Base-by-base conservation (phyloP, 1,139 yeast genomes). In the Scheffersomyces parashehatae region DNA sequence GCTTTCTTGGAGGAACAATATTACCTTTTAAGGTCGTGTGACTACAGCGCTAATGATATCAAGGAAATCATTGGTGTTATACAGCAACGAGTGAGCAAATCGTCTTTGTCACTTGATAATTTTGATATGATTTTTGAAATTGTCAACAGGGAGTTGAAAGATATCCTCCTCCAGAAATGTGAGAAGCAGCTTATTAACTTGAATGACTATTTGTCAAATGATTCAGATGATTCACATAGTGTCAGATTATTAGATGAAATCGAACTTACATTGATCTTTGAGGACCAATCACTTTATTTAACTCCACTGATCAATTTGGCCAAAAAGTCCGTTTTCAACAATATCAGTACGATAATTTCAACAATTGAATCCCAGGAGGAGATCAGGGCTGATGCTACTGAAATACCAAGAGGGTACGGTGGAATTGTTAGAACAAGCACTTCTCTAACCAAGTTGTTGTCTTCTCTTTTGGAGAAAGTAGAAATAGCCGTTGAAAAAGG, bases 11-110 rank as follows among this genome's bases (percentile, higher is more conserved):
- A 42, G 20, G 41, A 45, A 1, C 29, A 36, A 8, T 51, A 44
- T 26, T 45, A 47, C 38, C 47, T 54, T 2, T 54, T 82, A 28
- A 51, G 52, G 35, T 42, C 41, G 2, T 65, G 68, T 56, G 61
- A 51, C 0, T 82, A 61, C 49, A 51, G 54, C 3, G 38, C 31
- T 3, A 47, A 42, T 0, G 40, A 38, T 1, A 52, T 71, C 29
- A 39, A 46, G 28, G 39, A 36, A 0, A 34, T 55, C 2, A 51
- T 82, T 2, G 44, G 46, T 0, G 38, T 50, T 1, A 59, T 83
- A 6, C 85, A 81, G 46, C 52, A 53, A 2, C 59, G 71, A 24
- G 67, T 82, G 8, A 70, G 73, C 43, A 62, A 62, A 13, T 14
- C 35, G 5, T 9, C 24, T 31, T 54, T 82, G 3, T 58, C 66